Percentiles rank a stretch among this genome's conserved stretches.
Conservation (phyloP, 306 rosid genomes). For the Prunus padus region DNA sequence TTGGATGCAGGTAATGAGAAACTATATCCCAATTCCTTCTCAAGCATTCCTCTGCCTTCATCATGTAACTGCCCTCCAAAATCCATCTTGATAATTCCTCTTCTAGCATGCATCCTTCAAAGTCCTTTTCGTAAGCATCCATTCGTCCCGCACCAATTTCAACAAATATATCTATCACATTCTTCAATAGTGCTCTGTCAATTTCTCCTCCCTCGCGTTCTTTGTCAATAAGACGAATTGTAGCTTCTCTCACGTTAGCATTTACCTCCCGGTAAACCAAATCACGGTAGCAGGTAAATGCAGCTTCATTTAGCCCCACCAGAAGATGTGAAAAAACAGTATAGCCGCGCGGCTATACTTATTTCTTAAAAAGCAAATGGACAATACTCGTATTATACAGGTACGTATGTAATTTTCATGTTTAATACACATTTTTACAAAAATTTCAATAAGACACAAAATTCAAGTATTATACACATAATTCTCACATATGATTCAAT, state of each 20-base stretch:
- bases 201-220: slow-evolving; percentile 64
- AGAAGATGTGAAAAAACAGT: not conserved
- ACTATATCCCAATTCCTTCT: slow-evolving; percentile 24
- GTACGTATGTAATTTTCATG: no score
- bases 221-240: slow-evolving; percentile 45
- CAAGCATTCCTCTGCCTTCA: slow-evolving; percentile 38
- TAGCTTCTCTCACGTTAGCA: slow-evolving; percentile 38
- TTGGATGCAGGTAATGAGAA: slow-evolving; percentile 25
- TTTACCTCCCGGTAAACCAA: slow-evolving; percentile 29
- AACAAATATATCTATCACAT: slow-evolving; percentile 50
- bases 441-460: no score
- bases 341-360: no score
- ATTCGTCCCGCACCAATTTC: slow-evolving; percentile 49
- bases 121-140: slow-evolving; percentile 36
- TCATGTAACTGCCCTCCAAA: slow-evolving; percentile 50
- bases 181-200: slow-evolving; percentile 55
- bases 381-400: no score
- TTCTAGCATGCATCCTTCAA: slow-evolving; percentile 56
- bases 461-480: no score
- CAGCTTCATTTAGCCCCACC: slow-evolving; percentile 25
- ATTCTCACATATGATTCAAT: no score
- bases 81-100: slow-evolving; percentile 60
- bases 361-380: no score
- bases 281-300: slow-evolving; percentile 10
- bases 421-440: no score